A percentile compares a stretch with the other conserved stretches of the same genome.
phyloP scores from a whole-genome alignment of 1,139 yeast species.

The Ashbya aceris region DNA sequence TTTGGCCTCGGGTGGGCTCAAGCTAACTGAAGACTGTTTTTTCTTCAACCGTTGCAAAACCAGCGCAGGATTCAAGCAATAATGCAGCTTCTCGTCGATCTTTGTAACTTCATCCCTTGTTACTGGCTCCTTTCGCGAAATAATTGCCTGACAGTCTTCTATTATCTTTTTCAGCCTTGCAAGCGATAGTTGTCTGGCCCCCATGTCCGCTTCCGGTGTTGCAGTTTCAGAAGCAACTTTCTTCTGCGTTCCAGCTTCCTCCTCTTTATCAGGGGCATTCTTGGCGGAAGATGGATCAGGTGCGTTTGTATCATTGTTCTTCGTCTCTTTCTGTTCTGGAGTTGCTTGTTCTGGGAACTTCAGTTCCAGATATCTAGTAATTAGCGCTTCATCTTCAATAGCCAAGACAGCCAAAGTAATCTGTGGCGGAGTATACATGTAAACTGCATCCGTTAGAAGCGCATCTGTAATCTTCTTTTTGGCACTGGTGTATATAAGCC shows the following conservation, averaged over 20 bases:
- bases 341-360: constrained; percentile 34
- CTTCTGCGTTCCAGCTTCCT: constrained; percentile 7
- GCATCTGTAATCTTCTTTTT: constrained; percentile 55
- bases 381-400: constrained; percentile 52
- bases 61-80: constrained; percentile 49
- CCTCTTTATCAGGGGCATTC: constrained; percentile 9
- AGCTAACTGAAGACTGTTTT: constrained; percentile 12
- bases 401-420: constrained; percentile 82
- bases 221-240: constrained; percentile 5
- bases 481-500: constrained; percentile 57
- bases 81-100: constrained; percentile 56
- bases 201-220: constrained; percentile 7
- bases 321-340: constrained; percentile 19
- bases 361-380: constrained; percentile 53
- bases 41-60: constrained; percentile 31
- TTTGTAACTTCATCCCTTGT: constrained; percentile 51
- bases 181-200: constrained; percentile 25
- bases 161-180: constrained; percentile 39
- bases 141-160: constrained; percentile 40
- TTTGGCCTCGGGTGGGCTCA: constrained; percentile 10
- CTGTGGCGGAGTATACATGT: constrained; percentile 86
- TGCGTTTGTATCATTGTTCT: constrained; percentile 11
- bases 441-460: constrained; percentile 64
- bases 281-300: neutral
- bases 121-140: constrained; percentile 38